These are phyloP conservation scores for Penicillium sp. DNA, from an alignment of 2,329 filamentous ascomycete genomes.

Conservation along the genomic window DNA sequence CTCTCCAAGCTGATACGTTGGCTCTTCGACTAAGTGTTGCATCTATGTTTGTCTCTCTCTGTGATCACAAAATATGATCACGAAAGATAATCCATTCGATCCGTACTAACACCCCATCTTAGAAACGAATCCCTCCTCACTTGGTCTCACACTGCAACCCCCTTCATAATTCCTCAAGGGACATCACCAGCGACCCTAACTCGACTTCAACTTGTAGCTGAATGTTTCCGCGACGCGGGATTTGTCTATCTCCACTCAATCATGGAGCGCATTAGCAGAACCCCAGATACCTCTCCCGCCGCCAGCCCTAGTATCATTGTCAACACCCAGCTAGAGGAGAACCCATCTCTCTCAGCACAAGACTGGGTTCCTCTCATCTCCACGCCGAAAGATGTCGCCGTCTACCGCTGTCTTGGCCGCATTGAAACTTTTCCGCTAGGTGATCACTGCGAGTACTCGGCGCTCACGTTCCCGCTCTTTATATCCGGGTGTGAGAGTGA, in stretches of 20 bases:
- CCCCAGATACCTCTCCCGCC: neutral
- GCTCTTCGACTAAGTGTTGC: constrained; percentile 29
- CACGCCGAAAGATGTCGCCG: constrained; percentile 28
- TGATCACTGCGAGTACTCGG: constrained; percentile 39
- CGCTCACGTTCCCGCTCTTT: constrained; percentile 41
- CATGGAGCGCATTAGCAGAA: constrained; percentile 30
- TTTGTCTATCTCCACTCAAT: constrained; percentile 41
- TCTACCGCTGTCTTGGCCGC: constrained; percentile 30
- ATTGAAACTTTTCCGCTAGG: constrained; percentile 32
- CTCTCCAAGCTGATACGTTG: constrained; percentile 20
- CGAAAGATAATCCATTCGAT: neutral
- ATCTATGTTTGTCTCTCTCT: constrained; percentile 28
- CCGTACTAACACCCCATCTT: neutral
- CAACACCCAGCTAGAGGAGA: neutral
- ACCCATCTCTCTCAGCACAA: neutral
- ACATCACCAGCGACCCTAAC: constrained; percentile 27
- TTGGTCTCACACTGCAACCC: constrained; percentile 32
- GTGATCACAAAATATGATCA: too few relatives aligned
- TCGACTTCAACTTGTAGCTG: constrained; percentile 38
- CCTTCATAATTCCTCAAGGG: constrained; percentile 35
- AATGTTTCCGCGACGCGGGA: constrained; percentile 40
- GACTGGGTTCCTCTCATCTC: constrained; percentile 26
- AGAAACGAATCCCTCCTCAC: constrained; percentile 35
- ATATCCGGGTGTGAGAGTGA: constrained; percentile 38
- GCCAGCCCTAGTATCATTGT: neutral